These are phyloP conservation scores for Pseudocercospora vitis DNA, from an alignment of 2,329 filamentous ascomycete species.

Conservation along the genomic window DNA sequence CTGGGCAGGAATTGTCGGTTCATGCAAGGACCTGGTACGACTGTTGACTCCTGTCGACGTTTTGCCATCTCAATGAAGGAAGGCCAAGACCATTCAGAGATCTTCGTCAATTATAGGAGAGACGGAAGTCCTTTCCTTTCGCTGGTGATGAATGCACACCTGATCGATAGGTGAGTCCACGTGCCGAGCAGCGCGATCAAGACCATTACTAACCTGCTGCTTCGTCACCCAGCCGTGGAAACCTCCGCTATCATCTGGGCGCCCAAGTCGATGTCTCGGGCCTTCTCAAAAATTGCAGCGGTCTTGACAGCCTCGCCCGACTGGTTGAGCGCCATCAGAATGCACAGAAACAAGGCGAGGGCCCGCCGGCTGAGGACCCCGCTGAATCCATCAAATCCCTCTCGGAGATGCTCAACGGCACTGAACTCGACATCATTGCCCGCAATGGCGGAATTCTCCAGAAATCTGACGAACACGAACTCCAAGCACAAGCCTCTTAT, in stretches of 20 bases:
- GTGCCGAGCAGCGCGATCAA: background rate
- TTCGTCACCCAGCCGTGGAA: constrained; percentile 55
- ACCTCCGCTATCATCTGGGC: constrained; percentile 67
- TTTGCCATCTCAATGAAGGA: constrained; percentile 48
- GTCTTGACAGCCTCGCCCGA: constrained; percentile 59
- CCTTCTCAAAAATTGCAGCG: constrained; percentile 64
- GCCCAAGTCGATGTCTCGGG: constrained; percentile 71
- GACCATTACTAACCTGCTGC: background rate
- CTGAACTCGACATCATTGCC: constrained; percentile 16
- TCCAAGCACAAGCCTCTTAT: background rate
- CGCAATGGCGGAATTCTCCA: constrained; percentile 17
- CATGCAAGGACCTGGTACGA: constrained; percentile 72
- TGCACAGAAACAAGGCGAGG: no score
- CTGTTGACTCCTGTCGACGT: constrained; percentile 21
- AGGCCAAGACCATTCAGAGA: constrained; percentile 68
- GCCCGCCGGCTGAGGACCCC: constrained; percentile 28
- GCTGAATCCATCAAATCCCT: constrained; percentile 14
- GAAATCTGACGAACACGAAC: constrained; percentile 6
- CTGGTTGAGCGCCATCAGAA: constrained; percentile 11
- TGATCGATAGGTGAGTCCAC: constrained; percentile 41
- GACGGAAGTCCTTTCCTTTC: constrained; percentile 77
- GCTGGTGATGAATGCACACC: constrained; percentile 57
- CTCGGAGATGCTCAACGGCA: constrained; percentile 17
- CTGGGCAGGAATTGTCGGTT: constrained; percentile 75
- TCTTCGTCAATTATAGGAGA: constrained; percentile 70